Conservation (phyloP, 176 grass and related monocot species). For the Bonia amplexicaulis region DNA sequence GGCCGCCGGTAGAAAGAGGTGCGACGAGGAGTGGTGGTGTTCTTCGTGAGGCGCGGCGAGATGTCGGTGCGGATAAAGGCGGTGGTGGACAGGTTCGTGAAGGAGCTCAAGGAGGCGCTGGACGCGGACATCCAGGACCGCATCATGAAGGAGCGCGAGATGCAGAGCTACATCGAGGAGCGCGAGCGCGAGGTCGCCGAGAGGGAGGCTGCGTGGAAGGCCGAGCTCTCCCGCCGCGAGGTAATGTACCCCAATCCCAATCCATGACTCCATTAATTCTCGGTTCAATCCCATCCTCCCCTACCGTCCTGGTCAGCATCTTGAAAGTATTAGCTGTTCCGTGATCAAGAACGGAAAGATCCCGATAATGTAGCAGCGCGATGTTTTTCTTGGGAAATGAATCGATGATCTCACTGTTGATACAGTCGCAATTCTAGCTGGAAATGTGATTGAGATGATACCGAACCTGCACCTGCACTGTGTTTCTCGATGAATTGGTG, state of each 20-base stretch:
- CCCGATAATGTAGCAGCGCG: not conserved
- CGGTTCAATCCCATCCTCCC: not conserved
- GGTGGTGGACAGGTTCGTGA: slow-evolving; percentile 93
- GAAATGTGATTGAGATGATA: slow-evolving; percentile 4
- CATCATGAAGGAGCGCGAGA: slow-evolving; percentile 95
- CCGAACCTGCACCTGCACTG: not conserved
- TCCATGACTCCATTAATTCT: not conserved
- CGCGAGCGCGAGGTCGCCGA: slow-evolving; percentile 95
- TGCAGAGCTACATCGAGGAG: slow-evolving; percentile 99
- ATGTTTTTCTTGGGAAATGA: not conserved
- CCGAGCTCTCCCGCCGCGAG: slow-evolving; percentile 87
- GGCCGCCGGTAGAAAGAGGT: not conserved
- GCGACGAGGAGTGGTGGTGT: not conserved
- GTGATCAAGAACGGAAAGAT: not conserved
- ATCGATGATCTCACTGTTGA: not conserved
- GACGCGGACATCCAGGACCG: slow-evolving; percentile 95
- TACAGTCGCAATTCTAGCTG: not conserved
- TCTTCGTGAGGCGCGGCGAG: not conserved
- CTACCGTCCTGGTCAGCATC: not conserved
- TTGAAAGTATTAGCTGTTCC: not conserved
- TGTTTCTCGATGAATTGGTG: slow-evolving; percentile 7
- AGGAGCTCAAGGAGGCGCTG: slow-evolving; percentile 89
- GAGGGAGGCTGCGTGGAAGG: slow-evolving; percentile 92
- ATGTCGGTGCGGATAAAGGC: slow-evolving; percentile 89
- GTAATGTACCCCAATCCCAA: slow-evolving; percentile 31